Conservation (phyloP, 176 grass and related monocot genomes). For the Lolium rigidum region DNA sequence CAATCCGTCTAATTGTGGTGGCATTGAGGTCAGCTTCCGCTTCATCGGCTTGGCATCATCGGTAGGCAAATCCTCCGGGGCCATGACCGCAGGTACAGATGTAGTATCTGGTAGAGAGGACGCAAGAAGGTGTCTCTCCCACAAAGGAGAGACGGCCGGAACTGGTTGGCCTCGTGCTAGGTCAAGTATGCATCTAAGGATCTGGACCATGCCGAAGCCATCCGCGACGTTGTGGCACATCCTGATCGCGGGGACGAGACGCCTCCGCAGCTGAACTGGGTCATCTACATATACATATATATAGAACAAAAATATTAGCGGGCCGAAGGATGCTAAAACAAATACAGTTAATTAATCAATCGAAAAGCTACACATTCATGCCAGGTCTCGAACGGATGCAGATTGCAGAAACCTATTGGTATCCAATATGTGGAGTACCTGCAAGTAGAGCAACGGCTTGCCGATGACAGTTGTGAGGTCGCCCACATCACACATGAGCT, state of each 20-base stretch:
- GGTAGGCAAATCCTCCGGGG: too few species aligned
- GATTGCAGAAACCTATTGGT: too few species aligned
- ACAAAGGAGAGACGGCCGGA: slow-evolving; percentile 32
- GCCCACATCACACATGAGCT: slow-evolving; percentile 44
- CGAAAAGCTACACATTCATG: too few species aligned
- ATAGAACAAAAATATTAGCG: background rate
- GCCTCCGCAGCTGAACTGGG: slow-evolving; percentile 42
- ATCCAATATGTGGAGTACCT: slow-evolving; percentile 2
- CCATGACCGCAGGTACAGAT: too few species aligned
- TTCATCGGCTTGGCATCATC: too few species aligned
- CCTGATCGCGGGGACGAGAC: slow-evolving; percentile 39
- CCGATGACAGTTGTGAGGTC: slow-evolving; percentile 30
- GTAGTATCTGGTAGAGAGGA: background rate
- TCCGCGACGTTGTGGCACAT: slow-evolving; percentile 46
- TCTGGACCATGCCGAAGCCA: slow-evolving; percentile 44
- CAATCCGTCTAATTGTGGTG: background rate
- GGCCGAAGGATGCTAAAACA: background rate
- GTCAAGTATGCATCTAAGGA: slow-evolving; percentile 31
- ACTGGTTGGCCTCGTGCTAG: slow-evolving; percentile 11
- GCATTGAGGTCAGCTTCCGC: too few species aligned
- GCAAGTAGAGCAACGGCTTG: slow-evolving; percentile 44
- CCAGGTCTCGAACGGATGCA: too few species aligned
- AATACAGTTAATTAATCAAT: too few species aligned
- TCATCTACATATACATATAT: slow-evolving; percentile 25
- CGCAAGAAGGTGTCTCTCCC: slow-evolving; percentile 41